Percentiles rank a stretch among this genome's conserved stretches.
These are phyloP conservation scores for Knufia petricola DNA, from an alignment of 2,329 filamentous ascomycete genomes.

Conservation along the genomic window DNA sequence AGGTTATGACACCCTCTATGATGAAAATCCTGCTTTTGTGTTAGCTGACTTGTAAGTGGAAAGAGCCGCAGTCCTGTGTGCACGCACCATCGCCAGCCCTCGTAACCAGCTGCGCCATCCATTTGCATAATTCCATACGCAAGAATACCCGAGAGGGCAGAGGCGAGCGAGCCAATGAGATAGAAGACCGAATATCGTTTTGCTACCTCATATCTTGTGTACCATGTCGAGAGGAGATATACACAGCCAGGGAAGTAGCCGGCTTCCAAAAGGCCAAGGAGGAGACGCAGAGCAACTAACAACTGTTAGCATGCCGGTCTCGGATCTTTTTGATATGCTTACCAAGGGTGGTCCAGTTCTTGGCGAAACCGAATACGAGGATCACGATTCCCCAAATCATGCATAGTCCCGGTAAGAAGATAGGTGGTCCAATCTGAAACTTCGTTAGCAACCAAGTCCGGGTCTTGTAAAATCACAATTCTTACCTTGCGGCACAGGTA, in stretches of 20 bases:
- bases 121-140: slow-evolving; percentile 34
- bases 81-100: slow-evolving; percentile 12
- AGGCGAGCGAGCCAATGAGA: slow-evolving; percentile 38
- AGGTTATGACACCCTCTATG: slow-evolving; percentile 21
- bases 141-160: slow-evolving; percentile 40
- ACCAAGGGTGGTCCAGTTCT: slow-evolving; percentile 23
- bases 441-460: too few relatives aligned
- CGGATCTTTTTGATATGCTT: not conserved
- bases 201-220: slow-evolving; percentile 26
- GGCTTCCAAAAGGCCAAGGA: slow-evolving; percentile 56
- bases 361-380: slow-evolving; percentile 24
- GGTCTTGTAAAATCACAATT: too few relatives aligned
- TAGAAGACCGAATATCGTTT: slow-evolving; percentile 40
- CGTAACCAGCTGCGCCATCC: slow-evolving; percentile 12
- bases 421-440: slow-evolving; percentile 47
- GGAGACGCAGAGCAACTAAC: slow-evolving; percentile 17
- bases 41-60: not conserved
- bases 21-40: slow-evolving; percentile 17
- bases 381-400: not conserved
- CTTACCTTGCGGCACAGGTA: slow-evolving; percentile 55
- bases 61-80: slow-evolving; percentile 1
- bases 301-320: not conserved
- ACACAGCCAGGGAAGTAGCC: slow-evolving; percentile 60
- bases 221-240: slow-evolving; percentile 47
- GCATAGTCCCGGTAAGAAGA: slow-evolving; percentile 20